Percentiles rank a stretch among this genome's conserved stretches.
phyloP scores from a whole-genome alignment of 108 stramenopile genomes.

The Fragilariopsis cylindrus region DNA sequence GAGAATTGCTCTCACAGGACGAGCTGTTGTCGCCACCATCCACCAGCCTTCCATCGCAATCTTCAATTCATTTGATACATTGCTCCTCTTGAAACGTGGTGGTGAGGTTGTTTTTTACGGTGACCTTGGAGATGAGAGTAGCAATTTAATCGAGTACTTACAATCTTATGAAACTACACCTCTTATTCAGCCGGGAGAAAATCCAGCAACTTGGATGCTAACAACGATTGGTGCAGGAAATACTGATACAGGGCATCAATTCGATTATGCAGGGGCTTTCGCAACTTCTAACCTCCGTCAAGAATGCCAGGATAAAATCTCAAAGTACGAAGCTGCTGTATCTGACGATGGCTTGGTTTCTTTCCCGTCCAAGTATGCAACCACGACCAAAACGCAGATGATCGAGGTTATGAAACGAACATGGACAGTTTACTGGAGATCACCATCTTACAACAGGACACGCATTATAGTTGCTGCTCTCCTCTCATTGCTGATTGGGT shows the following conservation, averaged over 20 bases:
- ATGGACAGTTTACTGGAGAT: constrained; percentile 57
- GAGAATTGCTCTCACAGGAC: constrained; percentile 57
- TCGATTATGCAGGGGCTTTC: constrained; percentile 21
- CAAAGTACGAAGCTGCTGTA: constrained; percentile 21
- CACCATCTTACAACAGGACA: constrained; percentile 60
- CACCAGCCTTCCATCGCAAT: constrained; percentile 87
- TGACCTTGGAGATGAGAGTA: constrained; percentile 62
- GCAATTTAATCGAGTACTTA: constrained; percentile 63
- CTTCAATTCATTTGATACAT: constrained; percentile 72
- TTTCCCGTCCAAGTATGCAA: constrained; percentile 48
- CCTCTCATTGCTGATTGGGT: constrained; percentile 59
- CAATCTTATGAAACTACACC: constrained; percentile 49
- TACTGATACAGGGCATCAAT: neutral
- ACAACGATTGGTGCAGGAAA: constrained; percentile 11
- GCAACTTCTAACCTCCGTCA: constrained; percentile 39
- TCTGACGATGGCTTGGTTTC: constrained; percentile 42
- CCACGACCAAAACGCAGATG: constrained; percentile 34
- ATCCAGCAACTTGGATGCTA: constrained; percentile 60
- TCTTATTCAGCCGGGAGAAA: constrained; percentile 59
- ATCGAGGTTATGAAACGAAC: constrained; percentile 45
- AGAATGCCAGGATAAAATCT: constrained; percentile 43
- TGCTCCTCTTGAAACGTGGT: constrained; percentile 78
- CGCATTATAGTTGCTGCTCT: constrained; percentile 49
- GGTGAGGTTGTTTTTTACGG: constrained; percentile 87
- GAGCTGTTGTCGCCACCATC: constrained; percentile 78